Evolutionary conservation across 441 rosid species (phyloP).

Genomic region (Croton setiger): DNA sequence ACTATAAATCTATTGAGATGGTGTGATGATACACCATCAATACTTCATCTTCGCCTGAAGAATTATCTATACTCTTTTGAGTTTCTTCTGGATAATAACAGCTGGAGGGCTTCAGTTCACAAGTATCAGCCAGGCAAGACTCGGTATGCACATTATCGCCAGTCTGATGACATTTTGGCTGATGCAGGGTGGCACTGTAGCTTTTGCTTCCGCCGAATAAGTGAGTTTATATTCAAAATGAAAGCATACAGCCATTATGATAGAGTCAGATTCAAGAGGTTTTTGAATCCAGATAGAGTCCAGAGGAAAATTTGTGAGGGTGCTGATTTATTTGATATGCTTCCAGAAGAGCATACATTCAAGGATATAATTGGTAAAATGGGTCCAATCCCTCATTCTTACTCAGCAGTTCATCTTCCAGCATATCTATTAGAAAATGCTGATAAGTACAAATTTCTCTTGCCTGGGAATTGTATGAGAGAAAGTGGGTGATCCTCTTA

Average conservation of each 20-base stretch:
- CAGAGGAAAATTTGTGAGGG: conserved; percentile 90
- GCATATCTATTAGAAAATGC: conserved; percentile 79
- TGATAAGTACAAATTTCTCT: conserved; percentile 69
- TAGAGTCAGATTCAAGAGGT: conserved; percentile 80
- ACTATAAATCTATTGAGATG: conserved; percentile 89
- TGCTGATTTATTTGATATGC: conserved; percentile 87
- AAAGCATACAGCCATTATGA: conserved; percentile 93
- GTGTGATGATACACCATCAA: conserved; percentile 77
- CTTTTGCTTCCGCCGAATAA: conserved; percentile 86
- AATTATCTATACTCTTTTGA: conserved; percentile 93
- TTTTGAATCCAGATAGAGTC: conserved; percentile 74
- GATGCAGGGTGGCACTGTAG: conserved; percentile 98
- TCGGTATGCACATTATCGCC: conserved; percentile 88
- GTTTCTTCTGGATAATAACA: conserved; percentile 71
- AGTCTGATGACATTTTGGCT: conserved; percentile 69
- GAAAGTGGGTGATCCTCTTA: conserved; percentile 42
- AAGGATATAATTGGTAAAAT: conserved; percentile 89
- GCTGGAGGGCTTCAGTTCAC: conserved; percentile 96
- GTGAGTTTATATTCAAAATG: conserved; percentile 91
- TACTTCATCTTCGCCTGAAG: conserved; percentile 77
- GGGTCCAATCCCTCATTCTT: conserved; percentile 96
- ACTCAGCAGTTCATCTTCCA: conserved; percentile 91
- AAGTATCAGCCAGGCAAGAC: conserved; percentile 73
- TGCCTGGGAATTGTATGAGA: conserved; percentile 85
- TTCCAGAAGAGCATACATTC: conserved; percentile 93